Evolutionary conservation across 169 alveolate species (phyloP), one percentile per base, ranked within the genome.

Genomic region (Cryptosporidium parvum): DNA sequence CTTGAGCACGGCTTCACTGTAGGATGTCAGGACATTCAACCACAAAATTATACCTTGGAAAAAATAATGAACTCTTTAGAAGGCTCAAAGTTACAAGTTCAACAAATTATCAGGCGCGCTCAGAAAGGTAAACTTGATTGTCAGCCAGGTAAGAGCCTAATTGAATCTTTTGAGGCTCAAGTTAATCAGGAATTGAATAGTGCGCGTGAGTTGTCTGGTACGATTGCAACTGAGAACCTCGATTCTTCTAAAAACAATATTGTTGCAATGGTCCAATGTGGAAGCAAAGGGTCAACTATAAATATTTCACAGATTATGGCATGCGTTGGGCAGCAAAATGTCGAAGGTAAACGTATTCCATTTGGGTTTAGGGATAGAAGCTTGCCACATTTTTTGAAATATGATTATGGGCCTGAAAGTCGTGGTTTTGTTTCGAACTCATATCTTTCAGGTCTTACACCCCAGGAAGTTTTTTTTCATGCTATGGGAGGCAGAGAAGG

Each of bases 401-500:
- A 97, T 92, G 99, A 98, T 94, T 98, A 97, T 93, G 99, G 99
- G 1, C 99, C 99, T 23, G 99, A 98, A 94, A 95, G 99, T 75
- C 97, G 99, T 75, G 99, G 99, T 7, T 99, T 99, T 91, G 99
- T 98, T 14, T 98, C 98, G 48, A 98, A 99, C 96, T 97, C 99
- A 21, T 99, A 98, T 91, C 95, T 99, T 56, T 94, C 98, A 44
- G 99, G 99, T 0, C 93, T 98, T 65, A 96, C 98, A 45, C 99
- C 99, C 23, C 98, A 98, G 92, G 99, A 99, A 92, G 97, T 98
- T 91, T 99, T 98, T 95, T 98, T 99, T 95, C 99, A 99, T 95
- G 99, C 99, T 61, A 99, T 99, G 99, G 99, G 99, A 65, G 99
- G 99, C 39, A 95, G 99, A 92, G 99, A 99, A 93, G 99, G 99